Evolutionary conservation across 768 basidiomycete genomes (phyloP), one percentile per base, ranked within the genome.

Genomic region (Gymnopilus dilepis): DNA sequence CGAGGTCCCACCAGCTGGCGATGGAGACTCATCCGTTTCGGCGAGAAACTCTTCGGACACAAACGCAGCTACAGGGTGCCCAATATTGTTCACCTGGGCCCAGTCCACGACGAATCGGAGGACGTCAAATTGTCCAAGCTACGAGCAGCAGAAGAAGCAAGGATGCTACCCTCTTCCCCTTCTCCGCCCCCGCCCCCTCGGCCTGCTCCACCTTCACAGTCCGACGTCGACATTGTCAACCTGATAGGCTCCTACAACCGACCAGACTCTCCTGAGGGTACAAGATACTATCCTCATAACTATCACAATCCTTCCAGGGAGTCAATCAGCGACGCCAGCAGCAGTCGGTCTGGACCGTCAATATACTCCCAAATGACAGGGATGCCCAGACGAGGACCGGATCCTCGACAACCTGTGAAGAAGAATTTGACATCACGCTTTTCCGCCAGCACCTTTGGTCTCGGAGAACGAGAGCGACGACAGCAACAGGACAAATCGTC

Each of bases 341-440:
- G 80, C 28, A 78, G 69, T 54, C 56, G 51, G n/a, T 81, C 77
- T n/a, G 84, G 88, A 74, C 74, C 76, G 65, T 84, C 84, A 57
- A 67, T 92, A 43, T 93, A 89, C 73, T 88, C 90, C 60, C 84
- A 89, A 70, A 68, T 86, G 64, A 92, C 89, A 8, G 89, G 90
- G 19, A 65, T 78, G 51, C 86, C 86, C 51, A 81, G 82, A 19
- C 79, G 77, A 9, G 80, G 75, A 47, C 87, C 90, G 7, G 87
- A 90, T 64, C 82, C 88, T 31, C 83, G 89, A 12, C 84, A 88
- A 71, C 89, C 90, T 26, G 79, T 89, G 41, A 67, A 59, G 60
- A 61, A 68, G 2, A 66, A 71, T 28, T 59, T 65, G 45, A 65
- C 61, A n/a, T 73, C 74, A 61, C 79, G 85, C 55, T 86, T 86